A percentile compares a stretch with the other conserved stretches of the same genome.
Evolutionary conservation across 441 rosid species (phyloP).

Genomic region (Brassica hybrid): DNA sequence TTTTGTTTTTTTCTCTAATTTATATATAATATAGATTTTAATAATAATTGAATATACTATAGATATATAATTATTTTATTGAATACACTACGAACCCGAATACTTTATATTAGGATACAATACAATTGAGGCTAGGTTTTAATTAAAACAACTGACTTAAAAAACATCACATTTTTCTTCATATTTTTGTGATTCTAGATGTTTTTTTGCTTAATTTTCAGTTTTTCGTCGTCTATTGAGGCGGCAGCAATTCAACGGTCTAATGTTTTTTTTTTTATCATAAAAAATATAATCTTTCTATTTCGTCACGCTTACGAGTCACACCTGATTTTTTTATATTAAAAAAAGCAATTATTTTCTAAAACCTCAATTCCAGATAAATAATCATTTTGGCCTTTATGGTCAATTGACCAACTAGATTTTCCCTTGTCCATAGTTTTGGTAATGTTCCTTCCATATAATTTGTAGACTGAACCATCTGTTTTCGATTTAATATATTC

Average conservation of each 20-base stretch:
- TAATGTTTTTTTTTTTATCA: neutral
- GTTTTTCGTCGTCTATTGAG: slow-evolving; percentile 27
- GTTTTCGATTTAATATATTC: too few relatives aligned
- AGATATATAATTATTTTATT: slow-evolving; percentile 6
- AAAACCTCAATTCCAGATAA: neutral
- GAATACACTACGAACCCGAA: slow-evolving; percentile 9
- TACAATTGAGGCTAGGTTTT: slow-evolving; percentile 21
- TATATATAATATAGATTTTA: neutral
- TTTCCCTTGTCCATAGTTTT: neutral
- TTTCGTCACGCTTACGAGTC: slow-evolving; percentile 72
- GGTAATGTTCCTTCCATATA: neutral
- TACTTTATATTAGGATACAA: neutral
- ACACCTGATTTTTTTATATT: neutral
- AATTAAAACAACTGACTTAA: neutral
- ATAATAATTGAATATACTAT: neutral
- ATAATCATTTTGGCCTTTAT: neutral
- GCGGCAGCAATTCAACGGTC: slow-evolving; percentile 48
- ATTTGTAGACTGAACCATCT: too few relatives aligned
- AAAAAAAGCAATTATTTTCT: neutral
- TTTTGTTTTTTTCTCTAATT: slow-evolving; percentile 11
- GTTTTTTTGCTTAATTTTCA: slow-evolving; percentile 14
- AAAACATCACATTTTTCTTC: neutral
- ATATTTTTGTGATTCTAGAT: neutral
- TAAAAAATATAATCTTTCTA: neutral
- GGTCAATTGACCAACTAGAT: slow-evolving; percentile 7